phyloP scores from a whole-genome alignment of 352 stramenopile genomes.

The Aphanomyces stellatus region DNA sequence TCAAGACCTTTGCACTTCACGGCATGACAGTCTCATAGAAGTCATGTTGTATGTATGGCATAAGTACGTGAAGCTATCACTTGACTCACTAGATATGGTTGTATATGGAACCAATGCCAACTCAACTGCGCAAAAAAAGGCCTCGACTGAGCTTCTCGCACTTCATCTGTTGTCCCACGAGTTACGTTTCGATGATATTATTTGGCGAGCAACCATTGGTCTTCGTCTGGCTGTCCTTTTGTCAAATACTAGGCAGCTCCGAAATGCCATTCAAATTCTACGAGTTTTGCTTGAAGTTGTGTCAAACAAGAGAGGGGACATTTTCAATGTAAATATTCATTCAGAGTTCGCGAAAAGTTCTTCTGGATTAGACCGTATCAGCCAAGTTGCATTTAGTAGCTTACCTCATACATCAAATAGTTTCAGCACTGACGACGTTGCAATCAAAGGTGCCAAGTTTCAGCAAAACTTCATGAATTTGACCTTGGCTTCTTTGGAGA shows the following conservation, averaged over 20 bases:
- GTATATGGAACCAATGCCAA: not conserved
- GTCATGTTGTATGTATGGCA: slow-evolving; percentile 7
- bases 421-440: not conserved
- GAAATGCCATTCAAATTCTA: slow-evolving; percentile 11
- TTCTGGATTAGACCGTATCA: not conserved
- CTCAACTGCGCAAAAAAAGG: not conserved
- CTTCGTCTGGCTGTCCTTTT: slow-evolving; percentile 1
- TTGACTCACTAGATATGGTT: not conserved
- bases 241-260: not conserved
- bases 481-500: not conserved
- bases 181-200: slow-evolving; percentile 13
- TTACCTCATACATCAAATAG: not conserved
- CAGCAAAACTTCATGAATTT: not conserved
- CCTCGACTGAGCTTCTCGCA: not conserved
- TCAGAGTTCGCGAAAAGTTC: not conserved
- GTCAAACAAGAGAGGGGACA: not conserved
- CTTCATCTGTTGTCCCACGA: not conserved
- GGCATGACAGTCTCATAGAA: slow-evolving; percentile 1
- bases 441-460: not conserved
- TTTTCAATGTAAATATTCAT: not conserved
- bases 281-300: not conserved
- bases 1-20: not conserved
- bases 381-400: not conserved
- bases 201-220: not conserved
- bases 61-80: not conserved